Base-by-base conservation (phyloP, 2,329 filamentous ascomycete species). In the Thyridium curvatum region DNA sequence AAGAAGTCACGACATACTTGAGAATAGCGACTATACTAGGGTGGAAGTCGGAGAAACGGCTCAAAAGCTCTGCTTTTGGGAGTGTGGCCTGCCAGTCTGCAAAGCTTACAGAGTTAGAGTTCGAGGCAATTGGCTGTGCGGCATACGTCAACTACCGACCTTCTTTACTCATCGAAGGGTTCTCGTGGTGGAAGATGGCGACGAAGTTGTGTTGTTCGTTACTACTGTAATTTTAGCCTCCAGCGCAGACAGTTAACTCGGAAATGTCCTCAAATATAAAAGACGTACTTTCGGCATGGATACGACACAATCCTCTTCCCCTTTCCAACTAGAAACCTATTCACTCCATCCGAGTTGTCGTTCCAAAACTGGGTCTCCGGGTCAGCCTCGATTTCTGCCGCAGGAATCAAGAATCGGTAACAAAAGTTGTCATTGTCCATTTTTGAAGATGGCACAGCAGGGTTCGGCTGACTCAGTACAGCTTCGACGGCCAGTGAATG, bases 371-470 rank as follows among this genome's bases (percentile, higher is more conserved):
- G 47, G 4, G 58, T 59, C 14, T 55, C 45, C 6, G 54, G 51
- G 35, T 61, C 53, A 3, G 43, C 45, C 13, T 42, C 46, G 31
- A 62, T 46, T 15, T 57, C 52, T 7, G 42, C 33, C 1, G 54
- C 44, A 10, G 55, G 50, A n/a, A 65, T 59, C 31, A 63, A 49
- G 41, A 63, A 61, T 9, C 62, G 54, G 44, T 59, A 62, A 18
- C 52, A 59, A 38, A 49, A 43, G 44, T 59, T 46, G 41, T 56
- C 43, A 40, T 46, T 17, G 39, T 47, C 36, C 31, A 41, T 26
- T 10, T 26, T 26, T 26, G 21, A 26, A 6, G 21, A 26, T 10
- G 21, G 21, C 21, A 6, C 21, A 6, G 21, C 21, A 6, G 21
- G 21, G 21, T 26, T 26, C 21, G 21, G 21, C 21, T 10, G 21